These are phyloP conservation scores for Endothia cerciana DNA, from an alignment of 2,329 filamentous ascomycete species.

Conservation along the genomic window DNA sequence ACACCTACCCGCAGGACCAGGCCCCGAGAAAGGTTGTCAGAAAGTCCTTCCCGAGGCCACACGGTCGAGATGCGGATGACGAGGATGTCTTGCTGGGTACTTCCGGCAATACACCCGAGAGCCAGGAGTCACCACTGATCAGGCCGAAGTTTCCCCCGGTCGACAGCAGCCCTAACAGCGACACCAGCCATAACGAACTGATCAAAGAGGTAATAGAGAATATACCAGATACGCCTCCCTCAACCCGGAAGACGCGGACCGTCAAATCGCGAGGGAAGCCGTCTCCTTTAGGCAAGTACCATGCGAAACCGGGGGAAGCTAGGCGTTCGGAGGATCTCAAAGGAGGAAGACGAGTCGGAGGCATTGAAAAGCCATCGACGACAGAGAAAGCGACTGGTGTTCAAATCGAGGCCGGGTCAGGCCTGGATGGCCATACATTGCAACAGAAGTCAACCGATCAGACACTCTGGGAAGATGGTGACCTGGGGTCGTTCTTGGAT, in stretches of 20 bases:
- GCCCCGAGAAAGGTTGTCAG: slow-evolving; percentile 23
- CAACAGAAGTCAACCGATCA: not conserved
- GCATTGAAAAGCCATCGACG: not conserved
- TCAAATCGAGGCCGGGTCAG: not conserved
- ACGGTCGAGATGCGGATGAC: slow-evolving; percentile 33
- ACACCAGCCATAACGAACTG: slow-evolving; percentile 19
- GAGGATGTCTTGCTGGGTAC: slow-evolving; percentile 37
- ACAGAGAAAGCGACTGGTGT: not conserved
- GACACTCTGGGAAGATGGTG: slow-evolving; percentile 1
- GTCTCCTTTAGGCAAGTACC: not conserved
- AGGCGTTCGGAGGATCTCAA: not conserved
- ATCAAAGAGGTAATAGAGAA: slow-evolving; percentile 27
- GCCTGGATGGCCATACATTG: not conserved
- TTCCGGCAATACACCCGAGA: not conserved
- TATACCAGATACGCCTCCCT: slow-evolving; percentile 20
- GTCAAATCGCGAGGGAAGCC: slow-evolving; percentile 6
- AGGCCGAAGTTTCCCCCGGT: slow-evolving; percentile 21
- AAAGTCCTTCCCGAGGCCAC: slow-evolving; percentile 27
- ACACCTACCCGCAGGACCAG: slow-evolving; percentile 22
- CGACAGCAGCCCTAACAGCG: slow-evolving; percentile 24
- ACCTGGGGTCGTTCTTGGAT: slow-evolving; percentile 19
- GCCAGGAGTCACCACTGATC: slow-evolving; percentile 22
- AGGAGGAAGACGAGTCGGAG: not conserved
- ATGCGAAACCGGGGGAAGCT: not conserved
- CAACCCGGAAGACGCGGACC: slow-evolving; percentile 10